A percentile compares a stretch with the other conserved stretches of the same genome.
These are phyloP conservation scores for Aspergillus ustus DNA, from an alignment of 2,329 filamentous ascomycete genomes.

Conservation along the genomic window DNA sequence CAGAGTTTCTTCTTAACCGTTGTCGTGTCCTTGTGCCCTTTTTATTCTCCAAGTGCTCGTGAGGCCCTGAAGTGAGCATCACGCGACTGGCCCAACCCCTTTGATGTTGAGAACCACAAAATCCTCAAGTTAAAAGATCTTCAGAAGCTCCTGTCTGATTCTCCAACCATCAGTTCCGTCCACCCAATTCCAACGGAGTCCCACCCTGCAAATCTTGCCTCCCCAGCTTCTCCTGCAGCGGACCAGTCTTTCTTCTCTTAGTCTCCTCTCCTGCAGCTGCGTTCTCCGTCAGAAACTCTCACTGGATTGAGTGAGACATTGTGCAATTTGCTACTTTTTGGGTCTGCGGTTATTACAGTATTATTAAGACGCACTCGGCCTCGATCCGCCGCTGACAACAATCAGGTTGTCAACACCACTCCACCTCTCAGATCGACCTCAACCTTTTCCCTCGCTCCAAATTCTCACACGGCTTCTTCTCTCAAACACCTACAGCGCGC, in stretches of 20 bases:
- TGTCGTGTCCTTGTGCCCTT: background rate
- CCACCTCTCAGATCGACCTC: background rate
- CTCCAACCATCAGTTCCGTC: background rate
- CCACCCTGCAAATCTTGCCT: constrained; percentile 11
- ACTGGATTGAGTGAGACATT: background rate
- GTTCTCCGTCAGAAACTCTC: background rate
- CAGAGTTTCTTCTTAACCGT: background rate
- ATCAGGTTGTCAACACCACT: background rate
- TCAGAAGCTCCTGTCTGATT: background rate
- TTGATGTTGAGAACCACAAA: background rate
- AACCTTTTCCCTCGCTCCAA: background rate
- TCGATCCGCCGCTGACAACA: constrained; percentile 1
- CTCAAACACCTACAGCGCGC: background rate
- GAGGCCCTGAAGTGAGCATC: background rate
- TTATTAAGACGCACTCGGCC: background rate
- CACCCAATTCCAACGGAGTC: background rate
- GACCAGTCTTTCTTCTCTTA: constrained; percentile 21
- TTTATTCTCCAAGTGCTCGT: background rate
- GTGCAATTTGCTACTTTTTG: background rate
- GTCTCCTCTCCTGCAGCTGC: constrained; percentile 10
- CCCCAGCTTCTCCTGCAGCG: constrained; percentile 8
- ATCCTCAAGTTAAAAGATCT: background rate
- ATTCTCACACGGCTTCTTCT: background rate
- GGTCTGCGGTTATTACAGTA: background rate
- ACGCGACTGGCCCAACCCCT: background rate